These are phyloP conservation scores for Rhizophora mangle DNA, from an alignment of 345 rosid species.

Conservation along the genomic window DNA sequence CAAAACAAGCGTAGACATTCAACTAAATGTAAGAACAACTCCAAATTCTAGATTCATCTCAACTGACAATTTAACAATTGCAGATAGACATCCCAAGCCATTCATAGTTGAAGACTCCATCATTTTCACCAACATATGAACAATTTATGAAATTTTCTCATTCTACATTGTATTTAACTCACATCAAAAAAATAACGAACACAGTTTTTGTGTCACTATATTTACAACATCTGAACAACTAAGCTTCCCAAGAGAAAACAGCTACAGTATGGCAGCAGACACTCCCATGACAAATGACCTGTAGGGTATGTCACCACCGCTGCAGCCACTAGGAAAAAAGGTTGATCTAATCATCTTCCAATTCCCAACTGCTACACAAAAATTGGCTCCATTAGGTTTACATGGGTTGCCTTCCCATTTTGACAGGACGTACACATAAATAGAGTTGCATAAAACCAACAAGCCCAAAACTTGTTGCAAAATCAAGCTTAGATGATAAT, in stretches of 20 bases:
- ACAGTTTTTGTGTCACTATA: constrained; percentile 19
- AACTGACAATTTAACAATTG: constrained; percentile 1
- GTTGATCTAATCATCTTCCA: constrained; percentile 47
- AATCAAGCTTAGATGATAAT: constrained; percentile 61
- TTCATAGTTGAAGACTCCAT: constrained; percentile 21
- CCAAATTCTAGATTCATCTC: constrained; percentile 37
- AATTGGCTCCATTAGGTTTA: constrained; percentile 46
- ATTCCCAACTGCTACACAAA: constrained; percentile 37
- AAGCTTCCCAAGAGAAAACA: constrained; percentile 37
- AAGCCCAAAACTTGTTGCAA: constrained; percentile 65
- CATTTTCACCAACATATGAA: constrained; percentile 14
- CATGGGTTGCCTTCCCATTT: constrained; percentile 56
- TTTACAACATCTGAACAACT: constrained; percentile 48
- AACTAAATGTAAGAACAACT: constrained; percentile 30
- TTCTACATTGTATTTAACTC: constrained; percentile 24
- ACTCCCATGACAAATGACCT: constrained; percentile 36
- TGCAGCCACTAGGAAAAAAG: constrained; percentile 49
- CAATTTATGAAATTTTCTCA: constrained; percentile 26
- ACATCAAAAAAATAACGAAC: constrained; percentile 22
- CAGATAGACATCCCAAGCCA: constrained; percentile 27
- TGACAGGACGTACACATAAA: constrained; percentile 42
- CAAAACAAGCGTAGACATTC: constrained; percentile 11
- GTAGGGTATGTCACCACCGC: constrained; percentile 44
- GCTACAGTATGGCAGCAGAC: constrained; percentile 45
- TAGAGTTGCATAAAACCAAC: constrained; percentile 54